Base-by-base conservation (phyloP, 352 stramenopile species). In the Thraustotheca clavata region DNA sequence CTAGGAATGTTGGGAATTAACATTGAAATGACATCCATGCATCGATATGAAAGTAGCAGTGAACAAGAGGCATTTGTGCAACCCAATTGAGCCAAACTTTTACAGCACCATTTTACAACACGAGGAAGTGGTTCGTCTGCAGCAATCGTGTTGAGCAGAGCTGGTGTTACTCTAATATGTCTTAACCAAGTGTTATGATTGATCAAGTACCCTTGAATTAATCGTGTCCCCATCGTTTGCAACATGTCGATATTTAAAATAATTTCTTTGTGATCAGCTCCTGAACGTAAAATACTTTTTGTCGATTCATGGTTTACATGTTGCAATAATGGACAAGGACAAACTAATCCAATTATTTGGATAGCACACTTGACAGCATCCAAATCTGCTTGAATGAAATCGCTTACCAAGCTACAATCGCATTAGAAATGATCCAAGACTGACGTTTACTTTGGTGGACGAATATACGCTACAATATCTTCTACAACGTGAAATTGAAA, bases 401-500 rank as follows among this genome's bases (percentile, higher is more conserved):
- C 79, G 22, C 38, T 20, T 0, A 65, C 57, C 18, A 43, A 16
- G 24, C 57, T 65, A 54, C 6, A 12, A 33, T 16, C 12, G 12
- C 43, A 31, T 52, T 11, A 52, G 4, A 24, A 4, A 24, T 31
- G 6, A 50, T 50, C 6, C 22, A 6, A 14, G 12, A 12, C 6
- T 11, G 69, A 72, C 6, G 76, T 70, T 29, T 86, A 79, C 38
- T 60, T 87, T 14, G 73, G 73, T 2, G 60, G 63, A 43, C 69
- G 73, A 38, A 89, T 81, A 0, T 79, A 69, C 8, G 72, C 68
- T 32, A 88, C 70, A 12, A 92, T 65, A 57, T 89, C 83, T 73
- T 92, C 77, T 0, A 92, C 60, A 0, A 74, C 77, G 27, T 92
- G 83, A 20, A 89, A 67, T 1, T 82, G 73, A 0, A 81, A 69